These are phyloP conservation scores for Coemansia sp. DNA, from an alignment of 192 early-diverging fungal species.

Conservation along the genomic window DNA sequence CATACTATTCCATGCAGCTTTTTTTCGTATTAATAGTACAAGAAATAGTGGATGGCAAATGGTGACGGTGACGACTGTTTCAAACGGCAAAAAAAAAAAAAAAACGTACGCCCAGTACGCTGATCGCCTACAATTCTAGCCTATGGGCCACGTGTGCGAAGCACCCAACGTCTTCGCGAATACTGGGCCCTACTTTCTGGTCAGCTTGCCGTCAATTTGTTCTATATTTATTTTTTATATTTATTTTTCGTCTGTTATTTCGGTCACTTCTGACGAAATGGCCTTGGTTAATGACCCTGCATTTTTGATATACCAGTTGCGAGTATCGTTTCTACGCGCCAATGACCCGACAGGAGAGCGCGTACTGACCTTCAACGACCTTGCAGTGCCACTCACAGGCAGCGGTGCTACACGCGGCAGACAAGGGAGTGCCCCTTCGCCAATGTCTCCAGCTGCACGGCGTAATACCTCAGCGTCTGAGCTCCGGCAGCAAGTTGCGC, in stretches of 20 bases:
- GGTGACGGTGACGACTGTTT: background rate
- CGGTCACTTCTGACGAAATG: constrained; percentile 51
- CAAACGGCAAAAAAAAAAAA: background rate
- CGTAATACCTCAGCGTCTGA: constrained; percentile 50
- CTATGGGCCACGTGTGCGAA: background rate
- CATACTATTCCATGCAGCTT: constrained; percentile 10
- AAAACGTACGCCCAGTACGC: background rate
- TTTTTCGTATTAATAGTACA: constrained; percentile 7
- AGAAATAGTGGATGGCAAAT: background rate
- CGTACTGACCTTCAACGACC: constrained; percentile 67
- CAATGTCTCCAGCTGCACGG: constrained; percentile 28
- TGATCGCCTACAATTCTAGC: background rate
- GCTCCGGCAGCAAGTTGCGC: constrained; percentile 44
- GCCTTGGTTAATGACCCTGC: constrained; percentile 69
- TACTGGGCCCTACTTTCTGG: background rate
- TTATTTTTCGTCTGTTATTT: background rate
- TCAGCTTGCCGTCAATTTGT: background rate
- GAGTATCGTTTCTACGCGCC: constrained; percentile 71
- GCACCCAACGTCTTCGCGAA: background rate
- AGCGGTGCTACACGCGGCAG: constrained; percentile 2
- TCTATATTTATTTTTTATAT: background rate
- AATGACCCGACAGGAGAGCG: constrained; percentile 73
- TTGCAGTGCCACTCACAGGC: constrained; percentile 21
- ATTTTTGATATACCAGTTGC: constrained; percentile 74
- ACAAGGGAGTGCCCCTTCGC: constrained; percentile 30